Evolutionary conservation across 106 monocot species (phyloP).

Genomic region (Dendrobium huoshanense): DNA sequence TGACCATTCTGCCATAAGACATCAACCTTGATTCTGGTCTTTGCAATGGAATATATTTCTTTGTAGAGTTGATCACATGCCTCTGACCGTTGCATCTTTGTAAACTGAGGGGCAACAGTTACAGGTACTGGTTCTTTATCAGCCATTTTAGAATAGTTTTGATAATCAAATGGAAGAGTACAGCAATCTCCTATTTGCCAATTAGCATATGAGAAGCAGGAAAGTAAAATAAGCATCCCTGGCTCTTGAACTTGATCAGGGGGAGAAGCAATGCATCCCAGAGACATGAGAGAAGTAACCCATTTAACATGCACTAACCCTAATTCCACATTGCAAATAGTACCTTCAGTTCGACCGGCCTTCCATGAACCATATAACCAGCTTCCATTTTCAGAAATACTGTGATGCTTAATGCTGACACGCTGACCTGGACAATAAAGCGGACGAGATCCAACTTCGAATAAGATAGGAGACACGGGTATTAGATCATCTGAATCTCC

Average conservation of each 20-base stretch:
- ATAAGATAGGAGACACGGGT: conserved; percentile 30
- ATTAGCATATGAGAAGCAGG: conserved; percentile 61
- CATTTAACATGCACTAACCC: conserved; percentile 69
- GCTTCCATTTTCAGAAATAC: conserved; percentile 32
- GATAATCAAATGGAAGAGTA: conserved; percentile 43
- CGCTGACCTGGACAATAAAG: conserved; percentile 63
- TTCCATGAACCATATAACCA: conserved; percentile 81
- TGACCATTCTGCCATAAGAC: conserved; percentile 85
- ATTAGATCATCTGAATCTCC: conserved; percentile 42
- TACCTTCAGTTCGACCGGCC: conserved; percentile 42
- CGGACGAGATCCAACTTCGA: conserved; percentile 50
- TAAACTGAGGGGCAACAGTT: conserved; percentile 4
- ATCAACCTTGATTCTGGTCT: conserved; percentile 62
- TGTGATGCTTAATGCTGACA: conserved; percentile 43
- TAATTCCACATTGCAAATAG: conserved; percentile 52
- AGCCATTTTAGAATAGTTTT: conserved; percentile 4
- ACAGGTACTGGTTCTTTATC: conserved; percentile 1
- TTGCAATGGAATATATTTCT: conserved; percentile 49
- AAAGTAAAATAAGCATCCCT: conserved; percentile 53
- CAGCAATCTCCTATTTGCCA: conserved; percentile 98
- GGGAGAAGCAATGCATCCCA: conserved; percentile 11
- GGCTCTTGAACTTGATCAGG: conserved; percentile 49
- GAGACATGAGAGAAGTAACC: conserved; percentile 51
- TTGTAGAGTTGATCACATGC: conserved; percentile 11
- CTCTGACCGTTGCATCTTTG: conserved; percentile 23